Conservation (phyloP, 228 moss, liverwort and hornwort genomes). For the Sphagnum fallax region DNA sequence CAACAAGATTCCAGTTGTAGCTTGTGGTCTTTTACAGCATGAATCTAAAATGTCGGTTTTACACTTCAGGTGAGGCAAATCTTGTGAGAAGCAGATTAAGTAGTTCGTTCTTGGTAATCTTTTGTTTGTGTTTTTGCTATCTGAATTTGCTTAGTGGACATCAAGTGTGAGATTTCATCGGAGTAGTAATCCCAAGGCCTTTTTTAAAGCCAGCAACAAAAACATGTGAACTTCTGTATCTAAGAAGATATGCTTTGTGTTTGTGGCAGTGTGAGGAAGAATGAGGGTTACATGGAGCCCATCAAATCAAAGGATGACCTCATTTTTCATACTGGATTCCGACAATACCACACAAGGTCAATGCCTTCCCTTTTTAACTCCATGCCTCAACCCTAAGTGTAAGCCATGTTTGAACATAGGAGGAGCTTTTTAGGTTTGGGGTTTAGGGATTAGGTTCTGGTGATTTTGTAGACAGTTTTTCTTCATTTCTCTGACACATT, state of each 20-base stretch:
- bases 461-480: no score
- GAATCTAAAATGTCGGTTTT: conserved; percentile 93
- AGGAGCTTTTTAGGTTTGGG: no score
- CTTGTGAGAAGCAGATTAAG: background rate
- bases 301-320: conserved; percentile 84
- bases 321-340: conserved; percentile 82
- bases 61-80: conserved; percentile 64
- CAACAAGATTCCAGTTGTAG: conserved; percentile 57
- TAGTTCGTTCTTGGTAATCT: background rate
- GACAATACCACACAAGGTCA: conserved; percentile 71
- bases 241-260: background rate
- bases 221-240: no score
- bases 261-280: conserved; percentile 64
- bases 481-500: no score
- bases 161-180: no score
- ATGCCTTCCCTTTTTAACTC: background rate
- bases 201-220: no score
- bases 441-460: no score
- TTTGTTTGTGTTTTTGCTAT: background rate
- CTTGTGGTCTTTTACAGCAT: conserved; percentile 82
- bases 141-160: no score
- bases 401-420: no score
- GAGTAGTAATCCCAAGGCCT: no score
- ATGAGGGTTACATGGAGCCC: conserved; percentile 60
- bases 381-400: no score